Base-by-base conservation (phyloP, 2,329 filamentous ascomycete genomes). In the Myriosclerotinia duriaeana region DNA sequence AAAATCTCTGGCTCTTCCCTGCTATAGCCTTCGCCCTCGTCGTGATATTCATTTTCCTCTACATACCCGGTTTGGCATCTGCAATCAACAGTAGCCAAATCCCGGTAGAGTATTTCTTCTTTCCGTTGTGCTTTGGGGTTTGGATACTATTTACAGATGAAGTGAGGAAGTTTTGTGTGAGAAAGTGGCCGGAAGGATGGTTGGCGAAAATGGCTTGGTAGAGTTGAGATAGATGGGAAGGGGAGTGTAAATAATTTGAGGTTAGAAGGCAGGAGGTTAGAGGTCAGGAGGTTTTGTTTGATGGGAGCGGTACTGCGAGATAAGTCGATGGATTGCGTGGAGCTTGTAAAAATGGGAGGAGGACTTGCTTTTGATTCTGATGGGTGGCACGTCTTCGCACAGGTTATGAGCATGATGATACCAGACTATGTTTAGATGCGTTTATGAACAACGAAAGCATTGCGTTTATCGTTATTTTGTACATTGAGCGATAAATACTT, bases 51-150 rank as follows among this genome's bases (percentile, higher is more conserved):
- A 83, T 93, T 66, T 89, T 84, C 82, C 73, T 84, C 34, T 92
- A 93, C 72, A 84, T 89, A 1, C 87, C 88, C 0, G 80, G 81
- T 5, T 79, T 93, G 40, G 87, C 90, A 74, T 73, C 76, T 1
- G 80, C 84, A 1, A 78, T 92, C 3, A 82, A 77, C n/a, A 91
- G 88, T 0, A 81, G 85, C 0, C 75, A 78, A 0, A 85, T 93
- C 0, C 88, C 89, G 0, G 85, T 87, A 0, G 89, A 89, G 76
- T 81, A 92, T 72, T 93, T 88, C 84, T 93, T 93, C 75, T 75
- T 93, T 60, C 90, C 90, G 0, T 85, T 90, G 74, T 83, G 85
- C 0, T 92, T 92, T 75, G 91, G 90, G 0, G 68, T 88, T 40
- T 85, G 79, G 0, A 79, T 90, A 36, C 75, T 92, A 61, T 72